Evolutionary conservation across 805 yeast species (phyloP).

Genomic region (Kuraishia capsulata): DNA sequence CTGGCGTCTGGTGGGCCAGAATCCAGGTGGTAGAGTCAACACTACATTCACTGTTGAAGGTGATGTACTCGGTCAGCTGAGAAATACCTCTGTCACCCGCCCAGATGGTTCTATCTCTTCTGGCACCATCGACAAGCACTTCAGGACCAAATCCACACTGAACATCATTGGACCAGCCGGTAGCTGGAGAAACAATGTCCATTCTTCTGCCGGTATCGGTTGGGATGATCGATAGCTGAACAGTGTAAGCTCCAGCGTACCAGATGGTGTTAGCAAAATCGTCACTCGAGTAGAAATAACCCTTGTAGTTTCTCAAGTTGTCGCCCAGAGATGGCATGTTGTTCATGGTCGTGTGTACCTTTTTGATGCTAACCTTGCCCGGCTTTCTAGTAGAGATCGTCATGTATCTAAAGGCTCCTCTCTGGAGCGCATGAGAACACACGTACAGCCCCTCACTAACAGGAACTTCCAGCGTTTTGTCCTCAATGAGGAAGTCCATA

Average conservation of each 20-base stretch:
- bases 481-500: conserved; percentile 7
- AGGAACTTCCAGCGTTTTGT: conserved; percentile 4
- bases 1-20: conserved; percentile 6
- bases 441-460: conserved; percentile 3
- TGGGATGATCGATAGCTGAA: conserved; percentile 23
- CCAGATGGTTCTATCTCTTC: conserved; percentile 8
- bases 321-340: conserved; percentile 7
- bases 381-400: conserved; percentile 4
- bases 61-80: conserved; percentile 5
- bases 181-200: conserved; percentile 20
- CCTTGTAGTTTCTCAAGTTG: conserved; percentile 4
- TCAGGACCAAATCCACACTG: conserved; percentile 9
- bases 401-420: conserved; percentile 7
- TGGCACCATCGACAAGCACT: conserved; percentile 6
- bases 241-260: conserved; percentile 32
- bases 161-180: conserved; percentile 25
- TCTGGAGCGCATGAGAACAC: conserved; percentile 4
- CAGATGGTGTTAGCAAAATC: conserved; percentile 22
- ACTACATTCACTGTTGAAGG: conserved; percentile 21
- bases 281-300: conserved; percentile 10
- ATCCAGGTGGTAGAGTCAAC: conserved; percentile 15
- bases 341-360: conserved; percentile 5
- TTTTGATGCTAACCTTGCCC: conserved; percentile 2
- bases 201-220: conserved; percentile 36
- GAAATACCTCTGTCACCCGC: conserved; percentile 7